Evolutionary conservation across 2,329 filamentous ascomycete species (phyloP).

Genomic region (Fusarium pilosicola): DNA sequence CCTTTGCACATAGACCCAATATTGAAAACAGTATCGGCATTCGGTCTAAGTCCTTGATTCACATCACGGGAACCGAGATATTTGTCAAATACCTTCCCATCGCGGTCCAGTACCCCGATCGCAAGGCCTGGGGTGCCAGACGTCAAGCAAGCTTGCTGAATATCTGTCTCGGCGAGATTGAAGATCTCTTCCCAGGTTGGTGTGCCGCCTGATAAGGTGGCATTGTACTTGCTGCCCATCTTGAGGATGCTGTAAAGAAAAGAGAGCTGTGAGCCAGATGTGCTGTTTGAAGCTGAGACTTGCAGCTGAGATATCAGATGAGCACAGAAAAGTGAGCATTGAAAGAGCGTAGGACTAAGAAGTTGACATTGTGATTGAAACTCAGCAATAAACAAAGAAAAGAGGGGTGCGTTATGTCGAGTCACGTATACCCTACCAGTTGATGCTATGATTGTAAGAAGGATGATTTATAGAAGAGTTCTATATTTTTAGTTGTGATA

Average conservation of each 20-base stretch:
- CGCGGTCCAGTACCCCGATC: rapidly evolving
- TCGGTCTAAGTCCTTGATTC: rapidly evolving
- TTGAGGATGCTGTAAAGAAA: not conserved
- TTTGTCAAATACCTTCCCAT: not conserved
- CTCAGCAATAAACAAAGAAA: not conserved
- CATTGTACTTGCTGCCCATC: not conserved
- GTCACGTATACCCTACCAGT: not conserved
- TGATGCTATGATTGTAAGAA: not conserved
- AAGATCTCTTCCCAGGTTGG: not conserved
- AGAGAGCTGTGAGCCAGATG: rapidly evolving
- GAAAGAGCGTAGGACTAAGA: rapidly evolving
- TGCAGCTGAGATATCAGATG: too few relatives aligned
- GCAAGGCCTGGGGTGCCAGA: not conserved
- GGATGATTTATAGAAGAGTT: too few relatives aligned
- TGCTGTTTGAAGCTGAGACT: too few relatives aligned
- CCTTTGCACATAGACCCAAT: not conserved
- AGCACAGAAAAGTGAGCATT: rapidly evolving
- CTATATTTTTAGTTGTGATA: too few relatives aligned
- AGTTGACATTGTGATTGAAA: not conserved
- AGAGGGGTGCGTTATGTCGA: not conserved
- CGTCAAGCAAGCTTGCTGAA: not conserved
- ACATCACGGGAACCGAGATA: not conserved
- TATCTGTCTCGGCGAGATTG: not conserved
- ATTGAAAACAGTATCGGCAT: not conserved
- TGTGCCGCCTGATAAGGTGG: not conserved